Evolutionary conservation across 176 grass and related monocot species (phyloP).

Genomic region (Poa pratensis): DNA sequence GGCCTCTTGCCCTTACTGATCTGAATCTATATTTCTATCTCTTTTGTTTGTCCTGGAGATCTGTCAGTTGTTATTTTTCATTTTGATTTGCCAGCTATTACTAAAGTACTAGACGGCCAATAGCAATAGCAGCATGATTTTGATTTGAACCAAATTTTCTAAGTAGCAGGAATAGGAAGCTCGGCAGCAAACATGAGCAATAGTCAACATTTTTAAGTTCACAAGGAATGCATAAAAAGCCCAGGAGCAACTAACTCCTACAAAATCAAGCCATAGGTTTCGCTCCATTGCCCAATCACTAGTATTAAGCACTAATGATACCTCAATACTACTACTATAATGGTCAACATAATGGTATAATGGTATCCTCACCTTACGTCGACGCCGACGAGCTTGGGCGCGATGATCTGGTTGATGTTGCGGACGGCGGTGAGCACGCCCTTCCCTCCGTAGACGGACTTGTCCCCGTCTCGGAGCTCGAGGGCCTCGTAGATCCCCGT

Average conservation of each 20-base stretch:
- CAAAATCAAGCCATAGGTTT: neutral
- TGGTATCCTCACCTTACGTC: constrained; percentile 71
- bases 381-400: constrained; percentile 84
- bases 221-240: neutral
- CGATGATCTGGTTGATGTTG: constrained; percentile 89
- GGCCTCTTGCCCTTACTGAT: neutral
- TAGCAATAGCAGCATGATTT: constrained; percentile 9
- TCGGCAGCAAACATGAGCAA: neutral
- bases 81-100: neutral
- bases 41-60: neutral
- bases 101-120: neutral
- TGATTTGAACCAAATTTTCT: neutral
- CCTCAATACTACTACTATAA: no score
- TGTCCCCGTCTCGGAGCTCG: constrained; percentile 89
- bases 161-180: neutral
- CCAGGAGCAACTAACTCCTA: neutral
- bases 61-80: neutral
- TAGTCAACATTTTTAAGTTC: neutral
- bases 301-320: neutral
- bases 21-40: neutral
- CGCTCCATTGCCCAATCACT: neutral
- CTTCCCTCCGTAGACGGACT: constrained; percentile 84
- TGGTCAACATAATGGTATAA: no score
- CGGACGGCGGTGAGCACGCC: constrained; percentile 84
- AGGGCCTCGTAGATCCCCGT: constrained; percentile 97